These are phyloP conservation scores for Botrytis squamosa DNA, from an alignment of 2,329 filamentous ascomycete genomes.

Conservation along the genomic window DNA sequence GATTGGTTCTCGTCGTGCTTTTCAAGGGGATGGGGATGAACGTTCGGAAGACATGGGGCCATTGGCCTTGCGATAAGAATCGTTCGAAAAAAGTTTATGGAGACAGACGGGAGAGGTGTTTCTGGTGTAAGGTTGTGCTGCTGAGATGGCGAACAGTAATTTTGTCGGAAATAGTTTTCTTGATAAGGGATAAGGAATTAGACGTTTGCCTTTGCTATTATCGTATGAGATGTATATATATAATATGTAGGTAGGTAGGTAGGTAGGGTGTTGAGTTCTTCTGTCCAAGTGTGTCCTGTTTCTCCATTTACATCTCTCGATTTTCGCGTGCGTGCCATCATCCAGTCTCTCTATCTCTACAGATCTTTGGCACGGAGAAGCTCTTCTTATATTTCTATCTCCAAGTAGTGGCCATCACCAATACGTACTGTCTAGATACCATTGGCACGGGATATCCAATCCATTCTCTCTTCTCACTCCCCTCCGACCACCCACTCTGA, in stretches of 20 bases:
- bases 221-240: neutral
- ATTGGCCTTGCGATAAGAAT: neutral
- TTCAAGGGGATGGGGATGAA: neutral
- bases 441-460: neutral
- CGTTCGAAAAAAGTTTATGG: neutral
- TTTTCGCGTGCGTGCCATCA: neutral
- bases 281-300: neutral
- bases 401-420: too few species aligned
- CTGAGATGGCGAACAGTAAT: neutral
- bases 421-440: neutral
- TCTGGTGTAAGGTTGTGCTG: neutral
- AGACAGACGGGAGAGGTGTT: neutral
- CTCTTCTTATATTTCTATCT: neutral
- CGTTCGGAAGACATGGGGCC: neutral
- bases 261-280: neutral
- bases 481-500: neutral
- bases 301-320: neutral
- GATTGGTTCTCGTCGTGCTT: neutral
- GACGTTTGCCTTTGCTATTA: neutral
- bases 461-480: neutral
- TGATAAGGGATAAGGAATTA: conserved; percentile 1
- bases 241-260: neutral
- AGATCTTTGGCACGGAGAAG: neutral
- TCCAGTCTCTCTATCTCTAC: neutral
- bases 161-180: neutral